Percentiles rank a stretch among this genome's conserved stretches.
These are phyloP conservation scores for Botrytis galanthina DNA, from an alignment of 2,329 filamentous ascomycete species.

Conservation along the genomic window DNA sequence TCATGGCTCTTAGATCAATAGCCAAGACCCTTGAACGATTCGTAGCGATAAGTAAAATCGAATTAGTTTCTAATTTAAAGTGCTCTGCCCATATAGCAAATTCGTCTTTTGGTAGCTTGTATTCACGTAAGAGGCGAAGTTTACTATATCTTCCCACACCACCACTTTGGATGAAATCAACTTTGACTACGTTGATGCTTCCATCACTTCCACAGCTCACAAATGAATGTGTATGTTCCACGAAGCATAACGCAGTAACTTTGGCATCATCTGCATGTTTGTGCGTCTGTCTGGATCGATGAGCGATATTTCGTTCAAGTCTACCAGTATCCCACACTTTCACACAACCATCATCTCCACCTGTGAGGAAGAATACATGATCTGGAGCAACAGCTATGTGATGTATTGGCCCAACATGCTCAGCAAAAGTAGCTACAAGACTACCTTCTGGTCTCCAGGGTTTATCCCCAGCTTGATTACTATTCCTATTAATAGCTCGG, in stretches of 20 bases:
- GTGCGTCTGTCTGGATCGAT: constrained; percentile 83
- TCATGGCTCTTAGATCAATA: constrained; percentile 85
- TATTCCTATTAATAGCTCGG: constrained; percentile 45
- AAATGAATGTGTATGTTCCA: constrained; percentile 93
- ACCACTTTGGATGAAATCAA: constrained; percentile 56
- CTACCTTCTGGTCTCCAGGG: constrained; percentile 82
- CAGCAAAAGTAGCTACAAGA: constrained; percentile 82
- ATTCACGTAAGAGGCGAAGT: constrained; percentile 72
- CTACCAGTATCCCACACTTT: constrained; percentile 91
- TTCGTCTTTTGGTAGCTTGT: constrained; percentile 71
- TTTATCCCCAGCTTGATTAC: constrained; percentile 44
- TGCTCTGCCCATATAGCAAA: constrained; percentile 90
- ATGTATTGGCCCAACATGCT: constrained; percentile 81
- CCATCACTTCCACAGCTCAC: constrained; percentile 88
- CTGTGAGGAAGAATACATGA: constrained; percentile 92
- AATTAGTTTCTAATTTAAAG: constrained; percentile 77
- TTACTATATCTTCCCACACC: constrained; percentile 73
- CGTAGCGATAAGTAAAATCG: constrained; percentile 82
- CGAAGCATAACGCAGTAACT: constrained; percentile 81
- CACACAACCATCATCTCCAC: constrained; percentile 84
- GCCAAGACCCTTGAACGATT: constrained; percentile 80
- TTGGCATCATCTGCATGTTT: constrained; percentile 68
- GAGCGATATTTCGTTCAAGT: constrained; percentile 85
- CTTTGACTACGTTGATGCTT: constrained; percentile 80
- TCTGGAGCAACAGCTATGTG: constrained; percentile 82